Base-by-base conservation (phyloP, 768 basidiomycete species). In the Tephrocybe rancida region DNA sequence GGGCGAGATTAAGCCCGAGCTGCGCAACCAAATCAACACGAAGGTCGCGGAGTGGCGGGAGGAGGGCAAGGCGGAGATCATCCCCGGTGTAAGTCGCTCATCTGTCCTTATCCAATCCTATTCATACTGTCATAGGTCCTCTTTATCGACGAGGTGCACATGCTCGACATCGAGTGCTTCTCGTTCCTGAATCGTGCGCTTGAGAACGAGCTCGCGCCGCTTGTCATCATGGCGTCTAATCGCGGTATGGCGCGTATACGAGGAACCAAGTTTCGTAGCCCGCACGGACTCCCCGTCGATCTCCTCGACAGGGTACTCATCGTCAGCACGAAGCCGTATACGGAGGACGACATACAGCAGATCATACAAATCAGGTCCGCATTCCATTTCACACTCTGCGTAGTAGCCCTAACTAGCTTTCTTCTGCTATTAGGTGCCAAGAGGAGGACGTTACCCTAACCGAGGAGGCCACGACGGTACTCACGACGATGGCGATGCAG, bases 141-240 rank as follows among this genome's bases (percentile, higher is more conserved):
- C 11, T 98, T 98, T 77, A 97, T 98, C 62, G 96, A 98, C 71
- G 96, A 98, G 73, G 96, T 98, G 11, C 96, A 98, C 78, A 99
- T 99, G 96, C 86, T 99, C 60, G 96, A 99, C 70, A 98, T 99
- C 57, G 96, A 98, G 69, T 98, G 96, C 67, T 98, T 98, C 78
- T 97, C 95, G 6, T 99, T 95, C 81, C 78, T 99, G 55, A 99
- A 99, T 69, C 86, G 96, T 29, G 96, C 96, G 2, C 78, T 99
- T 44, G 96, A 99, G 68, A 87, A 87, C 55, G 95, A 96, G 57
- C 79, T 98, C 1, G 87, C 96, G 1, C 96, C 96, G 1, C 76
- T 98, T 48, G 96, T 99, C 32, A 94, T 99, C 63, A 98, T 99
- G 96, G 96, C 96, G 1, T 93, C 92, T 42, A 99, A 99, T 68